Conservation (phyloP, 805 yeast genomes). For the Ogataea parapolymorpha region DNA sequence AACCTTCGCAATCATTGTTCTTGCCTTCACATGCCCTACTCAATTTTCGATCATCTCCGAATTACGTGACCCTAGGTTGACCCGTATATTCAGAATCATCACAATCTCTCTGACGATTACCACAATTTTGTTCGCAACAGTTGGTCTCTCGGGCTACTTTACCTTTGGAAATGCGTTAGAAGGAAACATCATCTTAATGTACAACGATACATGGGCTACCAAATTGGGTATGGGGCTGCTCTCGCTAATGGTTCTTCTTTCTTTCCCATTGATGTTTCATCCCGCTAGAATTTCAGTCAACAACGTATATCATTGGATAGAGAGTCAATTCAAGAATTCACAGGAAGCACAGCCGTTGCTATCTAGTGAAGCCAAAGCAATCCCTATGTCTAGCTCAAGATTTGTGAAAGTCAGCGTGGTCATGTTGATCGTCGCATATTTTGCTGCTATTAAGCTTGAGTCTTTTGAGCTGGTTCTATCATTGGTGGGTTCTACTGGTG, state of each 20-base stretch:
- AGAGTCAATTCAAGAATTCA: background rate
- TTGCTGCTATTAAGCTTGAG: slow-evolving; percentile 53
- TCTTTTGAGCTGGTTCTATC: slow-evolving; percentile 70
- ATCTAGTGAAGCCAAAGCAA: slow-evolving; percentile 21
- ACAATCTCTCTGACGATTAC: slow-evolving; percentile 50
- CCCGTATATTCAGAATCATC: slow-evolving; percentile 45
- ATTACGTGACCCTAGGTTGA: slow-evolving; percentile 49
- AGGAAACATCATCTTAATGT: slow-evolving; percentile 71
- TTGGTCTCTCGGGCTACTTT: slow-evolving; percentile 68
- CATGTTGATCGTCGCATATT: slow-evolving; percentile 47
- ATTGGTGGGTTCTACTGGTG: slow-evolving; percentile 80
- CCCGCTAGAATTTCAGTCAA: slow-evolving; percentile 75
- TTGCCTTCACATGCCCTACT: slow-evolving; percentile 82
- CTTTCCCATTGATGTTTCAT: slow-evolving; percentile 77
- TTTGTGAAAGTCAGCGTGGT: slow-evolving; percentile 49
- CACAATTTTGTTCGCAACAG: slow-evolving; percentile 53
- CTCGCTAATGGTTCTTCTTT: slow-evolving; percentile 69
- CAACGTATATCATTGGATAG: slow-evolving; percentile 54
- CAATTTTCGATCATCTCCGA: slow-evolving; percentile 76
- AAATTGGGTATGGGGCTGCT: slow-evolving; percentile 57
- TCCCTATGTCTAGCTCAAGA: slow-evolving; percentile 44
- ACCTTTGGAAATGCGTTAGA: slow-evolving; percentile 64
- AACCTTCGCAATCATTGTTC: slow-evolving; percentile 70
- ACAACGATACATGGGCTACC: slow-evolving; percentile 50
- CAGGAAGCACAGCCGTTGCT: slow-evolving; percentile 7